Conservation (phyloP, 2,329 filamentous ascomycete genomes). For the Lanzia echinophila region DNA sequence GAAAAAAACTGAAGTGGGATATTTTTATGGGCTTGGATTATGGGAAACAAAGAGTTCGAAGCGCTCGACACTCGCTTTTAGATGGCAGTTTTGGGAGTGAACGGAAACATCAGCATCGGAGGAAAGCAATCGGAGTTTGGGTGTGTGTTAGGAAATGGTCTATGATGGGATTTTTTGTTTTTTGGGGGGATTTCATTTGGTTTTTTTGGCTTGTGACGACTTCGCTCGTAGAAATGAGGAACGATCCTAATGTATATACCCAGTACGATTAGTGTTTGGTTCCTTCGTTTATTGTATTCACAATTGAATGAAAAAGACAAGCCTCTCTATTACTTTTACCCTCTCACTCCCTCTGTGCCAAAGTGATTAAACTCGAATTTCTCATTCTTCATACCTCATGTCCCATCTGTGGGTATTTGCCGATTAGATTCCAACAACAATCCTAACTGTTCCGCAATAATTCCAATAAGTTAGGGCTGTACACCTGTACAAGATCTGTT, state of each 20-base stretch:
- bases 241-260: slow-evolving; percentile 23
- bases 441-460: too few species aligned
- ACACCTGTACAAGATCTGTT: too few species aligned
- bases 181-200: background rate
- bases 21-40: slow-evolving; percentile 9
- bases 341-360: background rate
- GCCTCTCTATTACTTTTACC: background rate
- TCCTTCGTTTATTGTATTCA: background rate
- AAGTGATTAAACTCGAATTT: background rate
- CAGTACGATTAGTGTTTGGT: slow-evolving; percentile 12
- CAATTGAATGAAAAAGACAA: background rate
- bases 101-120: slow-evolving; percentile 13
- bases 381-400: background rate
- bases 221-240: slow-evolving; percentile 8
- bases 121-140: slow-evolving; percentile 21
- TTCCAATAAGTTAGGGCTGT: too few species aligned
- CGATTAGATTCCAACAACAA: too few species aligned
- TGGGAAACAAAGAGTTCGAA: slow-evolving; percentile 26
- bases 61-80: slow-evolving; percentile 31
- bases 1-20: slow-evolving; percentile 12
- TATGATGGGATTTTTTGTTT: slow-evolving; percentile 4
- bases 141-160: slow-evolving; percentile 15
- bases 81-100: slow-evolving; percentile 16
- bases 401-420: too few species aligned
- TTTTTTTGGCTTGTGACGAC: background rate